Evolutionary conservation across 371 early-diverging fungal species (phyloP).

Genomic region (Nematocida displodere): DNA sequence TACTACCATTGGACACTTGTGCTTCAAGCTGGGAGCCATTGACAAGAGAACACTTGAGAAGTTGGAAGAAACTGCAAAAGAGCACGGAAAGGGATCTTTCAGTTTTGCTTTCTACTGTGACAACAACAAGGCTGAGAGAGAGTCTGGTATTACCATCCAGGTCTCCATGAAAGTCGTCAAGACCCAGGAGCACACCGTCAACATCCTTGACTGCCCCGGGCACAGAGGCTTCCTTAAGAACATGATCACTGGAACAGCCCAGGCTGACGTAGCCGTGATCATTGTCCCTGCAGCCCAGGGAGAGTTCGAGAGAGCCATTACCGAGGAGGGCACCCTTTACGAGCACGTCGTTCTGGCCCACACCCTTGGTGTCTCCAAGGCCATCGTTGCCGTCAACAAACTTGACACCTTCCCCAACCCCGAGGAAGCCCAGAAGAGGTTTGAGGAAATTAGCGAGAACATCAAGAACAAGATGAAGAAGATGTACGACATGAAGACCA

Average conservation of each 20-base stretch:
- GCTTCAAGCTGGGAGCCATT: constrained; percentile 56
- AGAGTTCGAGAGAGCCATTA: constrained; percentile 65
- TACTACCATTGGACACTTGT: constrained; percentile 60
- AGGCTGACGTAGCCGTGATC: constrained; percentile 90
- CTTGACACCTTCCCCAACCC: constrained; percentile 73
- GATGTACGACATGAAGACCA: constrained; percentile 87
- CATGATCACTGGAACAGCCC: constrained; percentile 98
- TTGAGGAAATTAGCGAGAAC: constrained; percentile 91
- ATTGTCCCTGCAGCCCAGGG: constrained; percentile 93
- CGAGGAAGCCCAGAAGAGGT: constrained; percentile 70
- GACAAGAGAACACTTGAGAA: constrained; percentile 59
- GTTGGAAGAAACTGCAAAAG: constrained; percentile 57
- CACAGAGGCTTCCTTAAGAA: constrained; percentile 99
- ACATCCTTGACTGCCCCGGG: constrained; percentile 89
- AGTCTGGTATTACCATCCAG: constrained; percentile 64
- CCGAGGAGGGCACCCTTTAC: constrained; percentile 81
- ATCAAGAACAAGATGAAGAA: constrained; percentile 84
- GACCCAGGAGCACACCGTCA: constrained; percentile 56
- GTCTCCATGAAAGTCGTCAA: constrained; percentile 55
- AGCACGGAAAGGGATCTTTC: constrained; percentile 60
- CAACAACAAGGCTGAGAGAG: constrained; percentile 61
- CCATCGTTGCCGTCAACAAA: constrained; percentile 97
- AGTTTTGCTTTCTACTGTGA: constrained; percentile 61
- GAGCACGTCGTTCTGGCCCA: constrained; percentile 86
- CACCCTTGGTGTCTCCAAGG: constrained; percentile 83